Conservation (phyloP, 2,329 filamentous ascomycete species). For the Lecanicillium sp. region DNA sequence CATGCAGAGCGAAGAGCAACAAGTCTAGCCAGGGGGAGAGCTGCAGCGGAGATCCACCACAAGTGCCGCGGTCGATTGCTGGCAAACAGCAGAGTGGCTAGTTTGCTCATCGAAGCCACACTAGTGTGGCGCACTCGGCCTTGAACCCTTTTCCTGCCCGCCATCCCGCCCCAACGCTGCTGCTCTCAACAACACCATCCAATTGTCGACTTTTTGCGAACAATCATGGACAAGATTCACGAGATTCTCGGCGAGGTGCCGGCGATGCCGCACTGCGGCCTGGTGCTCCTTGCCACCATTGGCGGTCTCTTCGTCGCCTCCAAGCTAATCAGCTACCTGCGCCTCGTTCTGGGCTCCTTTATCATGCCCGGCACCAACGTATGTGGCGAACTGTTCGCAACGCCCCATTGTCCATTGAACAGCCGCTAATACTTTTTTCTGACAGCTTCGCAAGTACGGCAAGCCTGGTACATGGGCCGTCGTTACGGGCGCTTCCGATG, state of each 20-base stretch:
- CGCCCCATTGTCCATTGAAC: not conserved
- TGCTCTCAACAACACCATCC: not conserved
- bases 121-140: not conserved
- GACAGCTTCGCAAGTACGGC: constrained; percentile 80
- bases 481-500: constrained; percentile 91
- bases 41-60: not conserved
- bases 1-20: no score
- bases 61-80: not conserved
- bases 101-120: not conserved
- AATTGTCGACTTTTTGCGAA: not conserved
- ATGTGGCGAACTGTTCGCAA: constrained; percentile 24
- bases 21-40: not conserved
- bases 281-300: constrained; percentile 44
- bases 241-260: constrained; percentile 25
- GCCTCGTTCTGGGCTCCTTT: constrained; percentile 62
- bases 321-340: constrained; percentile 52
- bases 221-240: constrained; percentile 19
- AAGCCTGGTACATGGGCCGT: constrained; percentile 90
- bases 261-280: constrained; percentile 37
- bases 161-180: not conserved
- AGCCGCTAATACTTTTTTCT: constrained; percentile 17
- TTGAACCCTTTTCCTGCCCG: not conserved
- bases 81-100: not conserved
- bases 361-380: constrained; percentile 59
- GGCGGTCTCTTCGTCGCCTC: constrained; percentile 54